Base-by-base conservation (phyloP, 2,329 filamentous ascomycete species). In the Leptographium lundbergii region DNA sequence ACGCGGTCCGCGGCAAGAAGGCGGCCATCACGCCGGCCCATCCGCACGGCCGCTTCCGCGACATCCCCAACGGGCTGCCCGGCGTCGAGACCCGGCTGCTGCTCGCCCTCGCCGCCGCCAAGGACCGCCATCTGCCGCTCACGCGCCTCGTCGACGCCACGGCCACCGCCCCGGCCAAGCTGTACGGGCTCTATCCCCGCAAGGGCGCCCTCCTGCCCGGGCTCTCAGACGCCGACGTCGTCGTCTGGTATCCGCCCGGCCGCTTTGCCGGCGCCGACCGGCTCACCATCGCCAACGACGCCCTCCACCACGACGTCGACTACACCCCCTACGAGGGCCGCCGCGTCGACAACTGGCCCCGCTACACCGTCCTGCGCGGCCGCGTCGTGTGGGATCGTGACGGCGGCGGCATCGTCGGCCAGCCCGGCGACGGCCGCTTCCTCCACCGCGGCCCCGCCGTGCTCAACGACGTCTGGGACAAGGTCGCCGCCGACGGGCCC, bases 281-380 rank as follows among this genome's bases (percentile, higher is more conserved):
- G 14, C 66, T 75, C 22, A 67, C 71, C 14, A 74, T 80, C 62
- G 68, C 69, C 48, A 82, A 84, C 64, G 70, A 71, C 9, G 77
- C 78, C 69, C 67, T 85, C 62, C 81, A 86, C 67, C 82, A 85
- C 66, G 74, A 80, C 61, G 77, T 82, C 2, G 81, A 86, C 65
- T 84, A 85, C 65, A 84, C 81, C 10, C 81, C 82, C 0, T 85
- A 79, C 63, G 81, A 85, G 66, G 81, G 81, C 0, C 73, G 72
- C 55, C 70, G 65, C n/a, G 65, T 86, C 48, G 73, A 72, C 32
- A 81, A 85, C 60, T 85, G 82, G 82, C 82, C 82, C 13, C 72
- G 82, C 24, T 84, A 79, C 65, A 85, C 81, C 0, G 72, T 86
- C 9, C 63, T 86, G 50, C 69, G 82, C 59, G 82, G 82, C 0